Conservation (phyloP, 345 rosid species). For the Barbarea vulgaris region DNA sequence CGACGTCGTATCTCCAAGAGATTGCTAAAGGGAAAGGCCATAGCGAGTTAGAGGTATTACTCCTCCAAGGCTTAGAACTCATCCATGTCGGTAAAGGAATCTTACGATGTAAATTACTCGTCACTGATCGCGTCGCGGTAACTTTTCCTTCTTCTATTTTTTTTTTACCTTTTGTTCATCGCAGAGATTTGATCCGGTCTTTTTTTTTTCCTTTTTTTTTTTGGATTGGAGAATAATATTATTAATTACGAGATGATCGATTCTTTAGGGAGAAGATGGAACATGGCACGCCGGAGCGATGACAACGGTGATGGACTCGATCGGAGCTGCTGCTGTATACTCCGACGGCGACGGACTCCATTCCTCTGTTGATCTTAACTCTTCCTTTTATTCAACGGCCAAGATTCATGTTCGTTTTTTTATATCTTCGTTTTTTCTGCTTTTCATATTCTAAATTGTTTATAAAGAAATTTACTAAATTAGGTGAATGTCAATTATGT, state of each 20-base stretch:
- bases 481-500: not conserved
- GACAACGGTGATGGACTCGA: conserved; percentile 50
- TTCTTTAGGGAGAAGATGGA: conserved; percentile 36
- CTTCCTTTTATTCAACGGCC: conserved; percentile 53
- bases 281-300: conserved; percentile 64
- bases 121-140: conserved; percentile 40
- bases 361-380: conserved; percentile 51
- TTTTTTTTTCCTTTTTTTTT: not conserved
- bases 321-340: conserved; percentile 52
- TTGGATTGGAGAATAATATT: not conserved
- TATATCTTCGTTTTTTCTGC: not conserved
- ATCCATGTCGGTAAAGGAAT: conserved; percentile 39
- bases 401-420: conserved; percentile 46
- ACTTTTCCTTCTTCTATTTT: not conserved
- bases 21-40: conserved; percentile 13
- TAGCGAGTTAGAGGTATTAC: conserved; percentile 7
- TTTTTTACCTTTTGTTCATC: not conserved
- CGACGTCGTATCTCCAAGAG: conserved; percentile 26
- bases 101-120: conserved; percentile 38
- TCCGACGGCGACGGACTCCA: conserved; percentile 38
- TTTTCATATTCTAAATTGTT: not conserved
- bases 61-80: conserved; percentile 30
- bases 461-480: no score
- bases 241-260: not conserved
- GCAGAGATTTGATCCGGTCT: not conserved